Percentiles rank a stretch among this genome's conserved stretches.
phyloP scores from a whole-genome alignment of 805 yeast genomes.

The Saccharomycodes ludwigii region DNA sequence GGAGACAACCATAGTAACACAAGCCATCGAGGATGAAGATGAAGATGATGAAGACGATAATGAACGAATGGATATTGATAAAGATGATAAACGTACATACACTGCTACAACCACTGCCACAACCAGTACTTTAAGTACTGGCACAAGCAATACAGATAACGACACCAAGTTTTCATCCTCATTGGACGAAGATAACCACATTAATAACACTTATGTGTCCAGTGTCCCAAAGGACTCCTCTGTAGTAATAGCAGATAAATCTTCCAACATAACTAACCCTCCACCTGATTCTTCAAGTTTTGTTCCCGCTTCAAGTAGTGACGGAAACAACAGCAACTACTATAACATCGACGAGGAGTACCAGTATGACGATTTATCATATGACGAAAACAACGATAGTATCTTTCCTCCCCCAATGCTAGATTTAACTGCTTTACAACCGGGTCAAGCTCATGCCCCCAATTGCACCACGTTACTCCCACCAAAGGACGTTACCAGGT shows the following conservation, averaged over 20 bases:
- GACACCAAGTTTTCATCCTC: no score
- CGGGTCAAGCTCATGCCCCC: conserved; percentile 56
- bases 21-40: conserved; percentile 2
- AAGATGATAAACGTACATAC: no score
- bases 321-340: conserved; percentile 8
- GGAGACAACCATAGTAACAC: not conserved
- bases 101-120: conserved; percentile 6
- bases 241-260: conserved; percentile 11
- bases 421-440: conserved; percentile 55
- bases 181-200: no score
- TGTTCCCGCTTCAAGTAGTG: no score
- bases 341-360: conserved; percentile 17
- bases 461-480: conserved; percentile 58
- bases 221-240: conserved; percentile 9
- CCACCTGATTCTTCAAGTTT: conserved; percentile 9
- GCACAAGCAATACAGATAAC: conserved; percentile 1
- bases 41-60: conserved; percentile 9
- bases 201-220: conserved; percentile 1
- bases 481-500: conserved; percentile 25
- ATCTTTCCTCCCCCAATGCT: no score
- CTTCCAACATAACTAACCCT: conserved; percentile 11
- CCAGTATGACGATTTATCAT: conserved; percentile 13
- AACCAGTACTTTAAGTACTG: not conserved
- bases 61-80: no score
- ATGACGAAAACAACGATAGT: conserved; percentile 20